Evolutionary conservation across 306 rosid species (phyloP).

Genomic region (Cicer judaicum): DNA sequence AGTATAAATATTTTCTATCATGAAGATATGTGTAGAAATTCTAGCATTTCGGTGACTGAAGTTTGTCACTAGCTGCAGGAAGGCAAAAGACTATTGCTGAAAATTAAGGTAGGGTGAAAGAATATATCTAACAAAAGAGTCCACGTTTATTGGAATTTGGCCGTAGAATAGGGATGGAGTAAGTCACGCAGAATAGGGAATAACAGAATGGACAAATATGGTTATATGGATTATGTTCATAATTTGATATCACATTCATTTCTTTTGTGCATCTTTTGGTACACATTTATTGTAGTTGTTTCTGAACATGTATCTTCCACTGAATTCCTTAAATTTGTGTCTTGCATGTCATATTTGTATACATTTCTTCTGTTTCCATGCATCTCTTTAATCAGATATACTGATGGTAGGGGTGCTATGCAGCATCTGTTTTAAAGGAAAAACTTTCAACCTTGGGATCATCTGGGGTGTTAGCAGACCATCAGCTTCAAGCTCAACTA

Average conservation of each 20-base stretch:
- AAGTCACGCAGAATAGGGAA: not conserved
- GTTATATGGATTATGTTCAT: slow-evolving; percentile 2
- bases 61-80: slow-evolving; percentile 16
- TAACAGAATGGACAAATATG: not conserved
- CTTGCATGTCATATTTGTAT: slow-evolving; percentile 38
- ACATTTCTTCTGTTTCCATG: slow-evolving; percentile 30
- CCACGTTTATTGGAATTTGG: slow-evolving; percentile 12
- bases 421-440: slow-evolving; percentile 96
- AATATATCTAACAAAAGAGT: slow-evolving; percentile 4
- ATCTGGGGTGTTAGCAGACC: slow-evolving; percentile 95
- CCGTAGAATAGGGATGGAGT: slow-evolving; percentile 2
- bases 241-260: slow-evolving; percentile 18
- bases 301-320: slow-evolving; percentile 26
- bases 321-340: slow-evolving; percentile 8
- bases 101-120: not conserved
- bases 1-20: not conserved
- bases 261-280: slow-evolving; percentile 14
- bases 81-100: slow-evolving; percentile 10
- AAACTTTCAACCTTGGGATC: slow-evolving; percentile 90
- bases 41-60: slow-evolving; percentile 7
- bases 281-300: slow-evolving; percentile 17
- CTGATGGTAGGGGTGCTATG: slow-evolving; percentile 57
- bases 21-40: slow-evolving; percentile 22
- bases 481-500: slow-evolving; percentile 96
- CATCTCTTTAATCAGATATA: slow-evolving; percentile 39